These are phyloP conservation scores for Dryas octopetala DNA, from an alignment of 306 rosid genomes.

Conservation along the genomic window DNA sequence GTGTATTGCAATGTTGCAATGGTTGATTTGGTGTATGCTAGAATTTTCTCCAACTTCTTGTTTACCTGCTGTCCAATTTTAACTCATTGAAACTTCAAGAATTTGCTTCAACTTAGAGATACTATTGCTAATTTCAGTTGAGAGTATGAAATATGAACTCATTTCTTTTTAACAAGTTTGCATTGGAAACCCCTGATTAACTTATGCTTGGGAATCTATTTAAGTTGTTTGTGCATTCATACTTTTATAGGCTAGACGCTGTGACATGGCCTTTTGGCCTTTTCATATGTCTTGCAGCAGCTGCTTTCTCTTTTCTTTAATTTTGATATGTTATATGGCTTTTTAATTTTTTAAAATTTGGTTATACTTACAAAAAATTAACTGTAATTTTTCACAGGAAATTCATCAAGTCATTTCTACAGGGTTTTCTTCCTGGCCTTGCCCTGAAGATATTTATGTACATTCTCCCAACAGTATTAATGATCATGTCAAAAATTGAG, in stretches of 20 bases:
- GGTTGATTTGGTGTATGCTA: too few relatives aligned
- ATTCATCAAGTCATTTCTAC: slow-evolving; percentile 93
- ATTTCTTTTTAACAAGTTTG: background rate
- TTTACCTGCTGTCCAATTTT: too few relatives aligned
- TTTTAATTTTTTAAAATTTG: background rate
- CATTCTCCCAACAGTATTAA: slow-evolving; percentile 83
- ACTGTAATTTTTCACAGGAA: slow-evolving; percentile 47
- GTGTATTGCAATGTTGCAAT: background rate
- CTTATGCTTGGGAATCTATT: too few relatives aligned
- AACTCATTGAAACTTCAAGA: background rate
- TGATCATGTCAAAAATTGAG: slow-evolving; percentile 96
- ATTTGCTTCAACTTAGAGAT: background rate
- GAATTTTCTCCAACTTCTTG: too few relatives aligned
- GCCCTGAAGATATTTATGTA: slow-evolving; percentile 92
- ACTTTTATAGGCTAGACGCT: background rate
- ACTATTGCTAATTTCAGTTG: background rate
- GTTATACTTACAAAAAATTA: slow-evolving; percentile 6
- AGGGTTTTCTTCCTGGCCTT: slow-evolving; percentile 98
- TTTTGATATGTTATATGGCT: background rate
- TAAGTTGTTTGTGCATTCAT: too few relatives aligned
- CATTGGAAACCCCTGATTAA: too few relatives aligned
- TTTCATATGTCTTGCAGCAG: background rate
- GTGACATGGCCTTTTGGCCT: background rate
- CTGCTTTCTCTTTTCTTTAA: slow-evolving; percentile 5
- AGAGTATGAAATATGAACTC: background rate